Percentiles rank a stretch among this genome's conserved stretches.
phyloP scores from a whole-genome alignment of 306 rosid species.

The Ochetophila trinervis region DNA sequence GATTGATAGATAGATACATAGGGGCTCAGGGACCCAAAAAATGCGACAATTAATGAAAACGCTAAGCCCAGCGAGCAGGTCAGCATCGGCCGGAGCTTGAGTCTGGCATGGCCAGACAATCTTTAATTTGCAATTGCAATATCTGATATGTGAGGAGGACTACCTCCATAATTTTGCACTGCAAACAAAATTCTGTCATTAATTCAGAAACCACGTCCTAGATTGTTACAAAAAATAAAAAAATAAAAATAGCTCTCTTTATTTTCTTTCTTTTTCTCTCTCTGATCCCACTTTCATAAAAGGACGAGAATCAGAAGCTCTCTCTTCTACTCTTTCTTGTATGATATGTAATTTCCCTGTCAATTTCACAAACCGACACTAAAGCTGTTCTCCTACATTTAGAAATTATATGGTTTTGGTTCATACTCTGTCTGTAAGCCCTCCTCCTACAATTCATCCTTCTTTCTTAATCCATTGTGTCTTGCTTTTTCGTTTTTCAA shows the following conservation, averaged over 20 bases:
- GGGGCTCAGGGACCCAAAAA: slow-evolving; percentile 55
- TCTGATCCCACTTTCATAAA: neutral
- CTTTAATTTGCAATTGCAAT: slow-evolving; percentile 26
- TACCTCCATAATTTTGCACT: neutral
- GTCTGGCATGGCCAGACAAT: slow-evolving; percentile 37
- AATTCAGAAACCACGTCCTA: slow-evolving; percentile 25
- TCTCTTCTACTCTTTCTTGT: neutral
- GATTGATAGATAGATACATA: too few species aligned
- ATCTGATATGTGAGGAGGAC: too few species aligned
- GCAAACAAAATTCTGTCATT: slow-evolving; percentile 6
- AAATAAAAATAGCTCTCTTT: neutral
- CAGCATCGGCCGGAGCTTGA: slow-evolving; percentile 14
- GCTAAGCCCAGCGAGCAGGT: slow-evolving; percentile 12
- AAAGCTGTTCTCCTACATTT: too few species aligned
- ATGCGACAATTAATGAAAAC: slow-evolving; percentile 49
- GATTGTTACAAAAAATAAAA: slow-evolving; percentile 20
- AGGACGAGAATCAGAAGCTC: slow-evolving; percentile 10
- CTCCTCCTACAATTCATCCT: neutral
- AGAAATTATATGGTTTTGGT: slow-evolving; percentile 19
- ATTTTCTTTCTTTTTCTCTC: neutral
- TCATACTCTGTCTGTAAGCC: slow-evolving; percentile 36
- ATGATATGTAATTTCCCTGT: neutral
- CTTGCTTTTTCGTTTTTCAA: slow-evolving; percentile 43
- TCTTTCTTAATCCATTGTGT: slow-evolving; percentile 38
- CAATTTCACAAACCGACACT: too few species aligned